Evolutionary conservation across 2,329 filamentous ascomycete genomes (phyloP).

Genomic region (Neofusicoccum kwambonambiense): DNA sequence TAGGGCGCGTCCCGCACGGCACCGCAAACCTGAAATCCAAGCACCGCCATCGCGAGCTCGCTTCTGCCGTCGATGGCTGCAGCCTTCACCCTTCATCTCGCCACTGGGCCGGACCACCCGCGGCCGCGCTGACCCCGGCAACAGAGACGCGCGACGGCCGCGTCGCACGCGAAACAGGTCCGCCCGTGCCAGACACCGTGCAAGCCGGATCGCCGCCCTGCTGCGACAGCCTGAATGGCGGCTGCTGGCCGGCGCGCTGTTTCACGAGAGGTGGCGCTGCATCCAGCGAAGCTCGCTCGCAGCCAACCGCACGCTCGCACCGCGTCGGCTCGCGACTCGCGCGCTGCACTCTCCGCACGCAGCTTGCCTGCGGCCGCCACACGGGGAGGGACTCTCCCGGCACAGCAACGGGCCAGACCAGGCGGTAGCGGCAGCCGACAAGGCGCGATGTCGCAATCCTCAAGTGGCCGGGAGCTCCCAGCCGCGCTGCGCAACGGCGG

Average conservation of each 20-base stretch:
- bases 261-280: not conserved
- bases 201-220: not conserved
- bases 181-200: not conserved
- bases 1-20: not conserved
- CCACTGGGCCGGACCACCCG: not conserved
- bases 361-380: not conserved
- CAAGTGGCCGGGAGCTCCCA: not conserved
- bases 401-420: not conserved
- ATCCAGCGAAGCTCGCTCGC: not conserved
- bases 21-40: not conserved
- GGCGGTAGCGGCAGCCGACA: too few species aligned
- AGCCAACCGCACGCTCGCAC: not conserved
- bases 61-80: not conserved
- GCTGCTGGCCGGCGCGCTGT: not conserved
- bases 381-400: not conserved
- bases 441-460: not conserved
- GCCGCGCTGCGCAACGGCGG: not conserved
- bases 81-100: not conserved
- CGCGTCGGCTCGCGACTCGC: too few species aligned
- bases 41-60: not conserved
- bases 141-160: not conserved
- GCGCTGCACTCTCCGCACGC: too few species aligned
- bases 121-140: too few species aligned
- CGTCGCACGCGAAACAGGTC: not conserved
- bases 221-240: not conserved